Conservation (phyloP, 1,139 yeast genomes). For the Pneumocystis carinii region DNA sequence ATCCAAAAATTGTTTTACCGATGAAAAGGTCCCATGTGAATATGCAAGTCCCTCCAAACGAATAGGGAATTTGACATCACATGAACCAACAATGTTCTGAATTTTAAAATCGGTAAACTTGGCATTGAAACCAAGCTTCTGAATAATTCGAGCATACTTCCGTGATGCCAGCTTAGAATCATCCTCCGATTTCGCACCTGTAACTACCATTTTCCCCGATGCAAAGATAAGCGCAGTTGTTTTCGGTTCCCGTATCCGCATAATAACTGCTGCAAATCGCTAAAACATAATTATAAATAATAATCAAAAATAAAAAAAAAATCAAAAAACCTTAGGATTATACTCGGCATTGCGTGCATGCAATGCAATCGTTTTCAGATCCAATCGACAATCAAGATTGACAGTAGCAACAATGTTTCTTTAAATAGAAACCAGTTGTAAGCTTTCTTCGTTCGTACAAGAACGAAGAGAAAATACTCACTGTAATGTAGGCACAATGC, state of each 20-base stretch:
- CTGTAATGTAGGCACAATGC: conserved; percentile 90
- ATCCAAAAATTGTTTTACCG: conserved; percentile 21
- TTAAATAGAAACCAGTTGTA: conserved; percentile 9
- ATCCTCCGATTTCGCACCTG: conserved; percentile 98
- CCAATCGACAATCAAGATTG: conserved; percentile 87
- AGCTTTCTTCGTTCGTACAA: conserved; percentile 7
- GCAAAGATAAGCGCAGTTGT: conserved; percentile 97
- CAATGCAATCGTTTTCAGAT: conserved; percentile 87
- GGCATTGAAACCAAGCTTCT: conserved; percentile 89
- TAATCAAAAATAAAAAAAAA: not conserved
- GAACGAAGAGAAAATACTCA: conserved; percentile 13
- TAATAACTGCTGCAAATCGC: conserved; percentile 98
- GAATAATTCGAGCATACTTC: conserved; percentile 94
- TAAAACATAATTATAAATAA: conserved; percentile 17
- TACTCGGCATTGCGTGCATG: conserved; percentile 99
- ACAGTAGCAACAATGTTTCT: conserved; percentile 92
- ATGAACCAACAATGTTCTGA: conserved; percentile 94
- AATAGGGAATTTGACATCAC: conserved; percentile 93
- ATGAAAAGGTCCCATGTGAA: conserved; percentile 96
- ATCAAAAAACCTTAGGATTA: conserved; percentile 50
- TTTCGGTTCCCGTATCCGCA: conserved; percentile 98
- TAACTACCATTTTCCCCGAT: conserved; percentile 98
- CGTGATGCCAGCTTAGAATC: conserved; percentile 94
- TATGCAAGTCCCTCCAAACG: conserved; percentile 95
- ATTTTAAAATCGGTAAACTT: conserved; percentile 89